These are phyloP conservation scores for Salix purpurea DNA, from an alignment of 345 rosid genomes.

Conservation along the genomic window DNA sequence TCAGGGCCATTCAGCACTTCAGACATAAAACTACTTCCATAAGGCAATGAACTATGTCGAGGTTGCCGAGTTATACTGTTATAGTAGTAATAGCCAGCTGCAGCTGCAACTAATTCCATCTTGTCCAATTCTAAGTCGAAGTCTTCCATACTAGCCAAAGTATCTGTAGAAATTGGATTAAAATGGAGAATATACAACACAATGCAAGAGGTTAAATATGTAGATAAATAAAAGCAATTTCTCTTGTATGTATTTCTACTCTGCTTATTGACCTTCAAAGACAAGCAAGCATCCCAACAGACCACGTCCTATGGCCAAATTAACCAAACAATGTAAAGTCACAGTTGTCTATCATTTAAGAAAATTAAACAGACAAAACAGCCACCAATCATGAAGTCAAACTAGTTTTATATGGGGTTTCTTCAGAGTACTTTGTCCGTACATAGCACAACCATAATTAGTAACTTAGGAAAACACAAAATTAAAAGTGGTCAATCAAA, in stretches of 20 bases:
- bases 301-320: not conserved
- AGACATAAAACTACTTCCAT: constrained; percentile 46
- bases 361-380: constrained; percentile 12
- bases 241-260: not conserved
- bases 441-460: not conserved
- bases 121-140: constrained; percentile 66
- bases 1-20: constrained; percentile 49
- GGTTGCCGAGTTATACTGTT: constrained; percentile 43
- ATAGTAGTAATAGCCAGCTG: constrained; percentile 64
- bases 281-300: not conserved
- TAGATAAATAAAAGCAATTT: not conserved
- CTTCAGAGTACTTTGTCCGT: constrained; percentile 4
- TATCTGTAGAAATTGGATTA: constrained; percentile 48
- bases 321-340: not conserved
- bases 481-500: not conserved
- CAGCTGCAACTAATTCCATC: constrained; percentile 81
- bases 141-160: constrained; percentile 43
- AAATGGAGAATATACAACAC: constrained; percentile 14
- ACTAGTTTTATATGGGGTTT: constrained; percentile 19
- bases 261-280: not conserved
- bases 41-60: constrained; percentile 25
- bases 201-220: not conserved
- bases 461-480: constrained; percentile 11
- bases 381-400: constrained; percentile 10
- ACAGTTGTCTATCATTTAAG: not conserved